A percentile compares a stretch with the other conserved stretches of the same genome.
Conservation (phyloP, 1,284 basidiomycete genomes). For the Sporisorium graminicola region DNA sequence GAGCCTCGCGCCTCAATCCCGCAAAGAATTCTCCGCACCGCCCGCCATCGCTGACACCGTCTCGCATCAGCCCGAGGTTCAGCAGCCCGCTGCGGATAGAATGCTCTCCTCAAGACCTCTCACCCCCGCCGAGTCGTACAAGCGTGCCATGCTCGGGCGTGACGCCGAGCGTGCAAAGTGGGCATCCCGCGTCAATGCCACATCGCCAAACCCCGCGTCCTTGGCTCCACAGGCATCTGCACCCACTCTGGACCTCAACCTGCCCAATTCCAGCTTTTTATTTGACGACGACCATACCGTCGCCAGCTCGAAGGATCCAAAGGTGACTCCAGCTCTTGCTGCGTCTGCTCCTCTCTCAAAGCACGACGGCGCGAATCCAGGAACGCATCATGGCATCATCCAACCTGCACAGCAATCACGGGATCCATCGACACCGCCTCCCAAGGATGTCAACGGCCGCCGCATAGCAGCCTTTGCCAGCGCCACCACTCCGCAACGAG, state of each 20-base stretch:
- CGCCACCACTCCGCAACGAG: slow-evolving; percentile 9
- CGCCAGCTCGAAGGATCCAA: not conserved
- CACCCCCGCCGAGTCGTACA: slow-evolving; percentile 36
- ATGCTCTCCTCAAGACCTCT: slow-evolving; percentile 18
- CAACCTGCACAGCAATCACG: not conserved
- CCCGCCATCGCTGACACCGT: not conserved
- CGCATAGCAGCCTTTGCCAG: slow-evolving; percentile 10
- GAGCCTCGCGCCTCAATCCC: not conserved
- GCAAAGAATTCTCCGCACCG: not conserved
- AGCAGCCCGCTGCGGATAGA: not conserved
- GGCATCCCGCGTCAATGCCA: not conserved
- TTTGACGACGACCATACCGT: slow-evolving; percentile 20
- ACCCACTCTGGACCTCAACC: slow-evolving; percentile 43
- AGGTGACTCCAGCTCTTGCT: not conserved
- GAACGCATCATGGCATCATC: not conserved
- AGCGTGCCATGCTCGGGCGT: slow-evolving; percentile 42
- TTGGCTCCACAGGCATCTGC: slow-evolving; percentile 3
- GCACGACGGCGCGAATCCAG: not conserved
- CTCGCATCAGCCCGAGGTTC: not conserved
- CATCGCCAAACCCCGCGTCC: not conserved
- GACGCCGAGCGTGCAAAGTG: slow-evolving; percentile 24
- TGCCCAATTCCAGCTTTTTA: slow-evolving; percentile 46
- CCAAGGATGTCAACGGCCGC: slow-evolving; percentile 2
- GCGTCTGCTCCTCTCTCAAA: not conserved
- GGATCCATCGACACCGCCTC: not conserved